A percentile compares a stretch with the other conserved stretches of the same genome.
These are phyloP conservation scores for Paraphoma sp. DNA, from an alignment of 2,329 filamentous ascomycete species.

Conservation along the genomic window DNA sequence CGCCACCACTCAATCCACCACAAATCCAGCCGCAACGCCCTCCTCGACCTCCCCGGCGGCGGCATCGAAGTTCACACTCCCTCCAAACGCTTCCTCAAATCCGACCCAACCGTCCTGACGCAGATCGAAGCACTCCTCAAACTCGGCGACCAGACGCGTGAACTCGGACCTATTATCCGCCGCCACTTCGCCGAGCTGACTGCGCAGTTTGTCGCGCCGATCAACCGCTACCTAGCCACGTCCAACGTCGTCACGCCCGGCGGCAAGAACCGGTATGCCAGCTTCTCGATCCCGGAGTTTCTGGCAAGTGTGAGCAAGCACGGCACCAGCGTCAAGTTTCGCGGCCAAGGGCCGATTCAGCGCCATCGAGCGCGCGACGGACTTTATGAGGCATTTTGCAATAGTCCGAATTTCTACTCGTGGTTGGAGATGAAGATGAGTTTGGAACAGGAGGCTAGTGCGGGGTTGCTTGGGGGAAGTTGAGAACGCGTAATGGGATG, in stretches of 20 bases:
- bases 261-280: slow-evolving; percentile 47
- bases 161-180: slow-evolving; percentile 47
- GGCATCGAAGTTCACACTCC: slow-evolving; percentile 47
- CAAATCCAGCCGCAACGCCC: slow-evolving; percentile 41
- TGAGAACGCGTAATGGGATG: not conserved
- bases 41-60: slow-evolving; percentile 48
- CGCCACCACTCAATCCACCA: slow-evolving; percentile 46
- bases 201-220: slow-evolving; percentile 49
- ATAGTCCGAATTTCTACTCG: slow-evolving; percentile 49
- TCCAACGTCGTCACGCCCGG: slow-evolving; percentile 43
- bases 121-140: slow-evolving; percentile 44
- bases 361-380: slow-evolving; percentile 44
- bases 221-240: slow-evolving; percentile 50
- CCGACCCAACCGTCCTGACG: slow-evolving; percentile 41
- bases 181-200: slow-evolving; percentile 52
- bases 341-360: slow-evolving; percentile 47
- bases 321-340: slow-evolving; percentile 48
- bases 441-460: slow-evolving; percentile 49
- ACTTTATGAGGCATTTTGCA: slow-evolving; percentile 48
- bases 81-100: slow-evolving; percentile 48
- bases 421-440: slow-evolving; percentile 53
- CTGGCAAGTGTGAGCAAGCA: slow-evolving; percentile 47
- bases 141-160: slow-evolving; percentile 36
- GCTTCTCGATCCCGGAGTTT: slow-evolving; percentile 47
- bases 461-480: slow-evolving; percentile 38